Conservation (phyloP, 2,329 filamentous ascomycete genomes). For the Metarhizium anisopliae region DNA sequence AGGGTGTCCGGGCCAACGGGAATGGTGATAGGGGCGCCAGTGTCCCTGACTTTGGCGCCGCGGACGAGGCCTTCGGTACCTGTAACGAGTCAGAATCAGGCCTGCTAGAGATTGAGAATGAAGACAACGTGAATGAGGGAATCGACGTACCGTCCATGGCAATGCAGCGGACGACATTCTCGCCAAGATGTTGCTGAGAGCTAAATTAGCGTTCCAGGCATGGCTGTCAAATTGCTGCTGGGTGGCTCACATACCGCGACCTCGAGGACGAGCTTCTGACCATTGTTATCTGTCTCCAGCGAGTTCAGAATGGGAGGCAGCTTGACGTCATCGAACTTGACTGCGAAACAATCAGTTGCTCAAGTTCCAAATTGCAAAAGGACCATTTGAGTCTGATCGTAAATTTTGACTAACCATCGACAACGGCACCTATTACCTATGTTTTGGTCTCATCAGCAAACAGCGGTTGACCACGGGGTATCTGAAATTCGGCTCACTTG, state of each 20-base stretch:
- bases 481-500: slow-evolving; percentile 39
- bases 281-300: slow-evolving; percentile 82
- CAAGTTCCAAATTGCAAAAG: slow-evolving; percentile 16
- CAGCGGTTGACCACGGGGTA: too few species aligned
- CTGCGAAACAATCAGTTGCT: slow-evolving; percentile 32
- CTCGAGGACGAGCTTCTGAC: slow-evolving; percentile 91
- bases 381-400: too few species aligned
- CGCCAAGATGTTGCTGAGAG: slow-evolving; percentile 50
- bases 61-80: slow-evolving; percentile 99
- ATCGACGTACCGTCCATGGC: slow-evolving; percentile 83
- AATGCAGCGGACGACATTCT: slow-evolving; percentile 99
- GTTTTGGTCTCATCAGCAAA: slow-evolving; percentile 13
- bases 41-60: slow-evolving; percentile 77
- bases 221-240: too few species aligned
- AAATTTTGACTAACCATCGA: slow-evolving; percentile 67
- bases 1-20: slow-evolving; percentile 90
- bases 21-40: slow-evolving; percentile 90
- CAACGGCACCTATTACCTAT: slow-evolving; percentile 96
- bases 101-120: too few species aligned
- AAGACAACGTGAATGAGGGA: too few species aligned
- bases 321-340: slow-evolving; percentile 93
- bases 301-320: slow-evolving; percentile 97
- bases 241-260: slow-evolving; percentile 62
- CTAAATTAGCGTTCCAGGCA: neutral
- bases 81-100: slow-evolving; percentile 22